phyloP scores from a whole-genome alignment of 768 basidiomycete genomes.

The Crassisporium funariophilum region DNA sequence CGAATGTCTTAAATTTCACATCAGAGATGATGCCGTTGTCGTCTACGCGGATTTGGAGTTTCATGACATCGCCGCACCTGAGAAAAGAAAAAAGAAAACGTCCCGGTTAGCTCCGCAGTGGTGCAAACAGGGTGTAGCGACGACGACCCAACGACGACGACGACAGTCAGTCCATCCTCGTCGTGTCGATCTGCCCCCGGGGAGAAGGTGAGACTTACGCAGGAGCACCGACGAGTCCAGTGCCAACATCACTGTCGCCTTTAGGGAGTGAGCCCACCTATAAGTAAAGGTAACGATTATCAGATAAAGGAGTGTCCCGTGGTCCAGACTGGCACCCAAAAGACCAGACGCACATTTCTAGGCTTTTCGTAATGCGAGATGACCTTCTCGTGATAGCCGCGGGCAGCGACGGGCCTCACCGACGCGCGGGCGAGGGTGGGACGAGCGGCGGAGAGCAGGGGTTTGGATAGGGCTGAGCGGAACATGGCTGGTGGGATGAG shows the following conservation, averaged over 20 bases:
- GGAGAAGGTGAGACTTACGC: slow-evolving; percentile 58
- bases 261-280: slow-evolving; percentile 98
- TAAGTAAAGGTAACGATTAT: slow-evolving; percentile 49
- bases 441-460: slow-evolving; percentile 50
- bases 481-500: slow-evolving; percentile 61
- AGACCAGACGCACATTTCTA: slow-evolving; percentile 76
- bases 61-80: slow-evolving; percentile 99
- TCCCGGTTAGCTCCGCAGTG: slow-evolving; percentile 32
- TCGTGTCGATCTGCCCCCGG: slow-evolving; percentile 10
- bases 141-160: slow-evolving; percentile 23
- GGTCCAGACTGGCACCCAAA: slow-evolving; percentile 34
- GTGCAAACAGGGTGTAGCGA: slow-evolving; percentile 1
- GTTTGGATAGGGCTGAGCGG: slow-evolving; percentile 58
- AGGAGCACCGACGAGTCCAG: slow-evolving; percentile 96
- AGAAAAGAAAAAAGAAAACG: slow-evolving; percentile 8
- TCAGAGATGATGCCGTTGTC: slow-evolving; percentile 95
- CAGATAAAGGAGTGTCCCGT: slow-evolving; percentile 49
- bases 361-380: slow-evolving; percentile 98
- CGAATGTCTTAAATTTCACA: slow-evolving; percentile 99
- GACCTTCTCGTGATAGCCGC: slow-evolving; percentile 94
- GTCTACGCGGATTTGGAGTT: slow-evolving; percentile 96
- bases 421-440: slow-evolving; percentile 40
- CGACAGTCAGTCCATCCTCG: background rate
- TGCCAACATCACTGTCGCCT: slow-evolving; percentile 88
- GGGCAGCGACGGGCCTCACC: slow-evolving; percentile 54